phyloP scores from a whole-genome alignment of 1,284 basidiomycete genomes.

The Marasmius sp. region DNA sequence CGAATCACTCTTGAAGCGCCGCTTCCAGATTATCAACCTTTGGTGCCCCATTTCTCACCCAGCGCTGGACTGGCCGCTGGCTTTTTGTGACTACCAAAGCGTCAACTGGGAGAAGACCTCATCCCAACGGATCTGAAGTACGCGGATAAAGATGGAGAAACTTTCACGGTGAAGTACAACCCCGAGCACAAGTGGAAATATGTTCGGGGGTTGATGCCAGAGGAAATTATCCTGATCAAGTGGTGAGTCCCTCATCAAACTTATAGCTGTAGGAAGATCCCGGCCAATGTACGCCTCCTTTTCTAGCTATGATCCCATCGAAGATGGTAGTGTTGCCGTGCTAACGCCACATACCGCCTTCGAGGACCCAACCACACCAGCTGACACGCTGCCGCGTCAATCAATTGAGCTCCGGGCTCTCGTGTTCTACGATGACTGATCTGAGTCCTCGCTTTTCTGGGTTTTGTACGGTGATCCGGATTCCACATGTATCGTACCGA shows the following conservation, averaged over 20 bases:
- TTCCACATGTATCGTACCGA: no score
- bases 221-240: constrained; percentile 61
- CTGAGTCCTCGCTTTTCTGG: no score
- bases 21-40: constrained; percentile 73
- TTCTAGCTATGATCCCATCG: no score
- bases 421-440: no score
- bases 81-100: constrained; percentile 59
- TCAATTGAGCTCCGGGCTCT: no score
- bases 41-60: constrained; percentile 63
- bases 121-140: constrained; percentile 50
- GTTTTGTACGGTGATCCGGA: no score
- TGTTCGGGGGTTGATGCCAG: constrained; percentile 56
- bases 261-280: no score
- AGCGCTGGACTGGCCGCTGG: constrained; percentile 60
- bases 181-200: constrained; percentile 66
- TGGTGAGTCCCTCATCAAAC: constrained; percentile 43
- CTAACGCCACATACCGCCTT: no score
- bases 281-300: no score
- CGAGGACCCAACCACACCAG: no score
- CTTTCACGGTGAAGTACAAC: constrained; percentile 52
- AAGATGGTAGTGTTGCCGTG: no score
- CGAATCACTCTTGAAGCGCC: constrained; percentile 42
- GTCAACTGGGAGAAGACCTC: constrained; percentile 50
- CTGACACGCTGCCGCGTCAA: no score
- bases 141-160: constrained; percentile 58